Percentiles rank a stretch among this genome's conserved stretches.
Evolutionary conservation across 176 grass and related monocot genomes (phyloP).

Genomic region (Tillandsia leiboldiana): DNA sequence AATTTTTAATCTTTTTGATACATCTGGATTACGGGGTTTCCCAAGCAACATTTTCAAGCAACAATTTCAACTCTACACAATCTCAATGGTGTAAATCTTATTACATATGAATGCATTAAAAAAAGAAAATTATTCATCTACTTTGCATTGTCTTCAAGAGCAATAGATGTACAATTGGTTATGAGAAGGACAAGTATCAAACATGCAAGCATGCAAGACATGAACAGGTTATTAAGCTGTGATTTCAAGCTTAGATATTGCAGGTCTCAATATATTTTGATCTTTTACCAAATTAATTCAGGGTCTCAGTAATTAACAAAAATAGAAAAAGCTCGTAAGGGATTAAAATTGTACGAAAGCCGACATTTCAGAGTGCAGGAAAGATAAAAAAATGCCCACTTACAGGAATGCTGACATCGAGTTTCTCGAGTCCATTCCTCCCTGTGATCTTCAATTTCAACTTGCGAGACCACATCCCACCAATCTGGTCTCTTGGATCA

Average conservation of each 20-base stretch:
- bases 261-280: neutral
- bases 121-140: neutral
- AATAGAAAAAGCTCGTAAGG: neutral
- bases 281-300: neutral
- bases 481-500: slow-evolving; percentile 33
- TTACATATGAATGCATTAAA: neutral
- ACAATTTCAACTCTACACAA: neutral
- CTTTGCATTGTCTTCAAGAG: neutral
- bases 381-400: slow-evolving; percentile 13
- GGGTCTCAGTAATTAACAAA: neutral
- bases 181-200: neutral
- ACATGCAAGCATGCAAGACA: neutral
- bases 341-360: neutral
- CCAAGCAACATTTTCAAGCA: neutral
- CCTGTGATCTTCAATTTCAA: slow-evolving; percentile 80
- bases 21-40: neutral
- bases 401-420: slow-evolving; percentile 92
- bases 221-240: neutral
- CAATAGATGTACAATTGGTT: neutral
- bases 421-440: slow-evolving; percentile 64
- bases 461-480: slow-evolving; percentile 76
- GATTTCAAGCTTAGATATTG: neutral
- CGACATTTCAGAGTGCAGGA: neutral
- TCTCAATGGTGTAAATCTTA: neutral
- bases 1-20: neutral